These are phyloP conservation scores for Cladophialophora yegresii DNA, from an alignment of 2,329 filamentous ascomycete species.

Conservation along the genomic window DNA sequence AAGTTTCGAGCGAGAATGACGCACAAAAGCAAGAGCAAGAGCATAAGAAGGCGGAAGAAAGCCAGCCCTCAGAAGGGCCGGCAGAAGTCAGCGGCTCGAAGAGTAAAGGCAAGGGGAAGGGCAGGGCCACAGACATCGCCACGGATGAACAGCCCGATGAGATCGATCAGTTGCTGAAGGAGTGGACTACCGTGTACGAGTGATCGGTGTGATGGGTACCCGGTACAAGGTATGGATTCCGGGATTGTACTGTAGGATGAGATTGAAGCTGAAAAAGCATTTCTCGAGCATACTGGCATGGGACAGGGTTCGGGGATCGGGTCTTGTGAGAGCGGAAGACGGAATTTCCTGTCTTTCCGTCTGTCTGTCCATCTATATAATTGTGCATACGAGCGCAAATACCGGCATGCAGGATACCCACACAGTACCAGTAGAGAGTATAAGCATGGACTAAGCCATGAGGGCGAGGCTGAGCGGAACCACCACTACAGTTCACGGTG, in stretches of 20 bases:
- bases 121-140: not conserved
- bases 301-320: not conserved
- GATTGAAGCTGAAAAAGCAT: not conserved
- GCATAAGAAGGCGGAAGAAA: not conserved
- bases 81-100: not conserved
- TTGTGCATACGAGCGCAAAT: not conserved
- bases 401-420: not conserved
- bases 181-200: constrained; percentile 17
- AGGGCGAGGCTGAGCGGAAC: not conserved
- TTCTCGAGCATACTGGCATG: not conserved
- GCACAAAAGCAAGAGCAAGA: not conserved
- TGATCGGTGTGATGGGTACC: not conserved
- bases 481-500: no score
- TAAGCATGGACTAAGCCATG: not conserved
- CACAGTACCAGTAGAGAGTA: not conserved
- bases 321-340: not conserved
- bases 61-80: not conserved
- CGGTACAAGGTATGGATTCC: not conserved
- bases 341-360: not conserved
- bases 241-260: not conserved
- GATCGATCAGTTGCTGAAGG: constrained; percentile 13
- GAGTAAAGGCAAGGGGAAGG: not conserved
- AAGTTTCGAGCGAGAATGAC: not conserved
- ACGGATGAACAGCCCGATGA: not conserved
- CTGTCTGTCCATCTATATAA: not conserved